Percentiles rank a stretch among this genome's conserved stretches.
These are phyloP conservation scores for Schizochytrium sp. DNA, from an alignment of 108 stramenopile genomes.

Conservation along the genomic window DNA sequence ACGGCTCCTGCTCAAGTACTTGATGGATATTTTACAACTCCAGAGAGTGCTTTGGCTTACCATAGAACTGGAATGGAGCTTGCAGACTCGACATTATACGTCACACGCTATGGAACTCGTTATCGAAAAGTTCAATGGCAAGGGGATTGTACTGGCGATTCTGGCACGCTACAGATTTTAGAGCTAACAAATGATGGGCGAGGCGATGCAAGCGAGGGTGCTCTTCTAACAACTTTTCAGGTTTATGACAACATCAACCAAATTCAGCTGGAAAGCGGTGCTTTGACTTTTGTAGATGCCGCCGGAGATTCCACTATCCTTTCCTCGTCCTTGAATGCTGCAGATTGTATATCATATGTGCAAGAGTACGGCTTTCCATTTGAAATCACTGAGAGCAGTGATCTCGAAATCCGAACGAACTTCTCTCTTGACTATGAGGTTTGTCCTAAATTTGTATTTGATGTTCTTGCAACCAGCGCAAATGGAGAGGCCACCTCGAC, in stretches of 20 bases:
- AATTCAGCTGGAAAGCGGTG: neutral
- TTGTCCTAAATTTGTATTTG: slow-evolving; percentile 43
- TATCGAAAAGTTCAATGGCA: neutral
- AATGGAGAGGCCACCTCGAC: neutral
- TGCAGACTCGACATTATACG: neutral
- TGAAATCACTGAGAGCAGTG: neutral
- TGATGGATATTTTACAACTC: slow-evolving; percentile 38
- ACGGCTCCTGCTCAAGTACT: neutral
- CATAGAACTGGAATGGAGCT: neutral
- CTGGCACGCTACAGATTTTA: neutral
- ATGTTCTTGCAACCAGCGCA: slow-evolving; percentile 23
- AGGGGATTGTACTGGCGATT: neutral
- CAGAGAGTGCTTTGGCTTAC: neutral
- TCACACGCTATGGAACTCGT: neutral
- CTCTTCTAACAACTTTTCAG: neutral
- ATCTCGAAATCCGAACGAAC: neutral
- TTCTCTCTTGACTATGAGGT: neutral
- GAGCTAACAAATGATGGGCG: slow-evolving; percentile 51
- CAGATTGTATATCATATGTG: slow-evolving; percentile 1
- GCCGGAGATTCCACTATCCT: neutral
- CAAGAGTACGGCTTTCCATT: slow-evolving; percentile 14
- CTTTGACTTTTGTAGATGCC: neutral
- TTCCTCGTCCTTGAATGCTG: neutral
- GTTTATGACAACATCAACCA: neutral
- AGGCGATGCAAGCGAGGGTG: neutral